A percentile compares a stretch with the other conserved stretches of the same genome.
These are phyloP conservation scores for Hibiscus mutabilis DNA, from an alignment of 345 rosid genomes.

Conservation along the genomic window DNA sequence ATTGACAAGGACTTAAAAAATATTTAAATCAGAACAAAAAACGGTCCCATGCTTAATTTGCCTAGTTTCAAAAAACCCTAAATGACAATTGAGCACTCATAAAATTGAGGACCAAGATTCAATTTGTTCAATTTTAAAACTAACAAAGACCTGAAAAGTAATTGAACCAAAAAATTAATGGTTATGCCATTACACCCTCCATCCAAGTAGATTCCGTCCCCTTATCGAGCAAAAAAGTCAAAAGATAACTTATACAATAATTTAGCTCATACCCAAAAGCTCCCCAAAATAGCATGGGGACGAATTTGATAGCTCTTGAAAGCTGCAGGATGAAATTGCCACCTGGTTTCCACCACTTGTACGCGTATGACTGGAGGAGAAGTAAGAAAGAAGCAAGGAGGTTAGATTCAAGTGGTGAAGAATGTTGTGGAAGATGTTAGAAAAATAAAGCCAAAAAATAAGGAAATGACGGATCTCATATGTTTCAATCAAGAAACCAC, in stretches of 20 bases:
- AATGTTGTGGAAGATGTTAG: not conserved
- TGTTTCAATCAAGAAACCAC: not conserved
- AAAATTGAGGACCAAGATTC: no score
- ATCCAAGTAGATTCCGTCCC: no score
- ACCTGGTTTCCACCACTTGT: conserved; percentile 91
- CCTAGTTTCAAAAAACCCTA: no score
- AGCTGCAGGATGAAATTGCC: conserved; percentile 46
- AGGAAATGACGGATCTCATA: not conserved
- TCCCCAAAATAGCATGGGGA: conserved; percentile 86
- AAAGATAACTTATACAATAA: not conserved
- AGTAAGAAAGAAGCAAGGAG: conserved; percentile 2
- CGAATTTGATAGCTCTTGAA: conserved; percentile 72
- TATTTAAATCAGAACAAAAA: no score
- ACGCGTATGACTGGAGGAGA: conserved; percentile 47
- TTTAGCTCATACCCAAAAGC: conserved; percentile 50
- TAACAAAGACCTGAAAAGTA: no score
- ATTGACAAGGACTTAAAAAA: no score
- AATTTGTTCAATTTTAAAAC: no score
- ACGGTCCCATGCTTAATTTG: no score
- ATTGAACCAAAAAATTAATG: no score
- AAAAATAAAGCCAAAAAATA: not conserved
- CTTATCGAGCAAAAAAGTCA: not conserved
- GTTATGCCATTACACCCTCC: no score
- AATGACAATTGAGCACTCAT: no score
- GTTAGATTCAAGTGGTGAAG: not conserved